phyloP scores from a whole-genome alignment of 2,329 filamentous ascomycete genomes.

The Cladosporium sphaerospermum region DNA sequence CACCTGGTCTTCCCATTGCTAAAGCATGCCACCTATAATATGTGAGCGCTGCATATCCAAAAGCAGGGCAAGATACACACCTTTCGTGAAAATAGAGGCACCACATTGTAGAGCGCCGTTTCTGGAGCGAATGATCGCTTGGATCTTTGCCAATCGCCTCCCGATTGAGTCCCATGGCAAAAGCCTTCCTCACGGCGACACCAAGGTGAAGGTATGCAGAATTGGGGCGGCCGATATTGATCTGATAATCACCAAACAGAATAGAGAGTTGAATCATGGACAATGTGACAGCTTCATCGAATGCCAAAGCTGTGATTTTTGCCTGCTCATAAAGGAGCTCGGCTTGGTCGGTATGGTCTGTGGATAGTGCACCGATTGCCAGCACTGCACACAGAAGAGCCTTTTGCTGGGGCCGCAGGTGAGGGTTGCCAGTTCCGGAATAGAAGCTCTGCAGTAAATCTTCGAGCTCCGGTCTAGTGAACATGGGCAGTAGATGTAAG shows the following conservation, averaged over 20 bases:
- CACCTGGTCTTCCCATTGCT: slow-evolving; percentile 18
- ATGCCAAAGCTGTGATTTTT: slow-evolving; percentile 22
- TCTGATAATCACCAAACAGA: slow-evolving; percentile 25
- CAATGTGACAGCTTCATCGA: slow-evolving; percentile 29
- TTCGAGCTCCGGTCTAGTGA: slow-evolving; percentile 4
- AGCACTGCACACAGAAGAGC: slow-evolving; percentile 22
- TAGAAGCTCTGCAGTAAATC: not conserved
- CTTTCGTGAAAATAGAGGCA: slow-evolving; percentile 27
- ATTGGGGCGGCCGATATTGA: slow-evolving; percentile 27
- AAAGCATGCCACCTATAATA: slow-evolving; percentile 18
- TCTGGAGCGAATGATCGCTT: slow-evolving; percentile 17
- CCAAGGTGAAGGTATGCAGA: slow-evolving; percentile 27
- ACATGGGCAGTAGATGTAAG: slow-evolving; percentile 3
- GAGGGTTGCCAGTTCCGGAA: not conserved
- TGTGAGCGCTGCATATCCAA: not conserved
- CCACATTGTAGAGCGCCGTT: slow-evolving; percentile 25
- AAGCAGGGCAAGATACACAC: slow-evolving; percentile 7
- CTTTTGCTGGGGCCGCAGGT: slow-evolving; percentile 8
- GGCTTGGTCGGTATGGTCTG: slow-evolving; percentile 21
- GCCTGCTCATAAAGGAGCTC: slow-evolving; percentile 24
- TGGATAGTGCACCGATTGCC: slow-evolving; percentile 24
- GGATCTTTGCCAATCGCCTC: slow-evolving; percentile 8
- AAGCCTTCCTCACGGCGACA: slow-evolving; percentile 24
- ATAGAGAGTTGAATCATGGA: slow-evolving; percentile 28
- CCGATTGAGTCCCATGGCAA: slow-evolving; percentile 27